phyloP scores from a whole-genome alignment of 2,329 filamentous ascomycete species.

The Periconia sp. region DNA sequence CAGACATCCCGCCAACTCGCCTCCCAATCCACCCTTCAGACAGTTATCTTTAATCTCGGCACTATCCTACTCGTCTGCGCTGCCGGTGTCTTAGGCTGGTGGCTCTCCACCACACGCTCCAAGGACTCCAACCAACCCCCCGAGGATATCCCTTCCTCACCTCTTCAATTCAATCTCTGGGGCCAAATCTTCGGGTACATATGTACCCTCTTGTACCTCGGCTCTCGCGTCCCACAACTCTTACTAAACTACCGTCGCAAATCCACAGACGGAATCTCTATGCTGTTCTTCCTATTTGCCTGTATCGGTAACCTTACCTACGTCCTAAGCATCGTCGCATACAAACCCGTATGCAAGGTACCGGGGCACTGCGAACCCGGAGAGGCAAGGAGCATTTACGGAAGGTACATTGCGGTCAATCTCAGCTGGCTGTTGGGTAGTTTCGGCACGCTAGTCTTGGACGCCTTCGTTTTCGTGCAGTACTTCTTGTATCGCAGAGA shows the following conservation, averaged over 20 bases:
- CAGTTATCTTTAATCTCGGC: constrained; percentile 70
- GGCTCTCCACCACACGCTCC: constrained; percentile 56
- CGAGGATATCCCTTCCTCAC: constrained; percentile 43
- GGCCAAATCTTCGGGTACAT: constrained; percentile 94
- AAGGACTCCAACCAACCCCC: constrained; percentile 27
- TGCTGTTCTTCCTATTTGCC: constrained; percentile 95
- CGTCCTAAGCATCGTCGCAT: constrained; percentile 88
- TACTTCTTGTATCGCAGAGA: constrained; percentile 78
- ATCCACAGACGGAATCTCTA: constrained; percentile 87
- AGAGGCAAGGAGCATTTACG: constrained; percentile 70
- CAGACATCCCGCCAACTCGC: constrained; percentile 47
- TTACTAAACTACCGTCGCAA: constrained; percentile 90
- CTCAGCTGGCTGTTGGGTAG: constrained; percentile 88
- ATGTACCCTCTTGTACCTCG: constrained; percentile 86
- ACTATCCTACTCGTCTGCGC: constrained; percentile 79
- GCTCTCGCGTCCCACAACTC: constrained; percentile 85
- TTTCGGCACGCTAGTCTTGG: constrained; percentile 80
- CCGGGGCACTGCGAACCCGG: constrained; percentile 59
- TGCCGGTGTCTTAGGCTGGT: constrained; percentile 86
- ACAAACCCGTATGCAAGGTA: constrained; percentile 68
- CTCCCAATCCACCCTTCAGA: constrained; percentile 53
- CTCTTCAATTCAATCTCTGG: constrained; percentile 69
- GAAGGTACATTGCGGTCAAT: constrained; percentile 84
- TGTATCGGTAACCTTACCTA: constrained; percentile 95
- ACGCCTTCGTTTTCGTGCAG: constrained; percentile 84